A percentile compares a stretch with the other conserved stretches of the same genome.
Conservation (phyloP, 2,329 filamentous ascomycete species). For the Talaromyces pinophilus region DNA sequence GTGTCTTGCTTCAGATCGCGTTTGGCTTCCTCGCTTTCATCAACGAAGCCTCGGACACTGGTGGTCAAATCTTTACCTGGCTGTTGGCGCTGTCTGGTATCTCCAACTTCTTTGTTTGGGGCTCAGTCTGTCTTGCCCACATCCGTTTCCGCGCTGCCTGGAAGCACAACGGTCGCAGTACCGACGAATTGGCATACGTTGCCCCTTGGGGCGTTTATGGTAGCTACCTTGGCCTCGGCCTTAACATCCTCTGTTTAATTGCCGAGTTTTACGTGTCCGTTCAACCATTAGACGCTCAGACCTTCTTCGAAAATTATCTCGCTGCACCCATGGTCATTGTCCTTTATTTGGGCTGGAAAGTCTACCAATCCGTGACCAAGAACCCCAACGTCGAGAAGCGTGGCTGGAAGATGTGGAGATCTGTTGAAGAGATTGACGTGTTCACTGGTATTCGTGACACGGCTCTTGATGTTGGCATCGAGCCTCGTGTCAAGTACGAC, state of each 20-base stretch:
- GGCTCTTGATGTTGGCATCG: slow-evolving; percentile 28
- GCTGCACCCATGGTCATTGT: slow-evolving; percentile 48
- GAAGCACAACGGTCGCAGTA: slow-evolving; percentile 57
- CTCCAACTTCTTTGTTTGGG: slow-evolving; percentile 66
- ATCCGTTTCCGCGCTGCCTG: slow-evolving; percentile 68
- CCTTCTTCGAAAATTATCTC: slow-evolving; percentile 52
- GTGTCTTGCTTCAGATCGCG: slow-evolving; percentile 42
- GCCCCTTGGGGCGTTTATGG: slow-evolving; percentile 62
- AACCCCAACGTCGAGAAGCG: slow-evolving; percentile 29
- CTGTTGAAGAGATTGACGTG: slow-evolving; percentile 29
- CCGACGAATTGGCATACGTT: slow-evolving; percentile 67
- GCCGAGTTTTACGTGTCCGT: slow-evolving; percentile 50
- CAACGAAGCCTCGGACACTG: slow-evolving; percentile 44
- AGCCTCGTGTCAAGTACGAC: slow-evolving; percentile 28
- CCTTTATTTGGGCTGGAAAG: slow-evolving; percentile 47
- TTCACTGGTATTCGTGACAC: slow-evolving; percentile 27
- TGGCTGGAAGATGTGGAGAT: slow-evolving; percentile 24
- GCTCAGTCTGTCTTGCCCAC: slow-evolving; percentile 65
- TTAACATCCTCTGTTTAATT: slow-evolving; percentile 57
- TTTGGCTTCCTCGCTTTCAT: slow-evolving; percentile 48
- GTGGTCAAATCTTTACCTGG: slow-evolving; percentile 62
- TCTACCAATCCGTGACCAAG: slow-evolving; percentile 28
- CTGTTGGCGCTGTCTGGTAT: slow-evolving; percentile 65
- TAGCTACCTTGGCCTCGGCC: slow-evolving; percentile 61
- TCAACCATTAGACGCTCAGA: slow-evolving; percentile 37